Evolutionary conservation across 352 stramenopile species (phyloP).

Genomic region (Globisporangium perplexum): DNA sequence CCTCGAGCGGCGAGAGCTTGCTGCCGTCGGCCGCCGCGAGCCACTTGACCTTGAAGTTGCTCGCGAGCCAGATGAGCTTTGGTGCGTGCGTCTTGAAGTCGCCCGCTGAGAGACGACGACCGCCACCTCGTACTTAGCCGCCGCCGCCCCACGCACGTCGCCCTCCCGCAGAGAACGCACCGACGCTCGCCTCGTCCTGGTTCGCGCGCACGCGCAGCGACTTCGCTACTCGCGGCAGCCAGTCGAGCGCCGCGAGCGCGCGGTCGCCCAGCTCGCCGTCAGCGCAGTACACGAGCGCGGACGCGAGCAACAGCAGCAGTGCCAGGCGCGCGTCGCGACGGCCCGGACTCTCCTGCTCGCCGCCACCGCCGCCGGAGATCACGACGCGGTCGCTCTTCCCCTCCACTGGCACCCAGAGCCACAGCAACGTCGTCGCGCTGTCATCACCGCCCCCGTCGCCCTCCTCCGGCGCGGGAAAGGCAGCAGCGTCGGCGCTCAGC

Average conservation of each 20-base stretch:
- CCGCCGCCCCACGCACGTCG: no score
- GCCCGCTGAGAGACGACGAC: constrained; percentile 11
- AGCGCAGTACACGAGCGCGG: constrained; percentile 49
- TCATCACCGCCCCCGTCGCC: not conserved
- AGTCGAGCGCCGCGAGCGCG: constrained; percentile 40
- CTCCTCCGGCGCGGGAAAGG: not conserved
- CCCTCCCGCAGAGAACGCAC: no score
- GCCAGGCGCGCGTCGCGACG: constrained; percentile 14
- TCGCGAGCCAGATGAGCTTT: constrained; percentile 55
- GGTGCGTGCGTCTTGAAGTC: constrained; percentile 48
- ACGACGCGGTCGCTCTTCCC: constrained; percentile 16
- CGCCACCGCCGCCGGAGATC: constrained; percentile 17
- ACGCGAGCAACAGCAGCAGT: constrained; percentile 56
- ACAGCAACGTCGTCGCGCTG: constrained; percentile 25
- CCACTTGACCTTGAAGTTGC: constrained; percentile 73
- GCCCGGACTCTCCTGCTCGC: constrained; percentile 10
- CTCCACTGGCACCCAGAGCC: constrained; percentile 28
- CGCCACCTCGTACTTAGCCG: constrained; percentile 1
- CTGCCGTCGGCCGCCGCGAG: constrained; percentile 31
- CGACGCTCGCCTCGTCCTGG: constrained; percentile 54
- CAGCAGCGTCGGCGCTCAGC: constrained; percentile 13
- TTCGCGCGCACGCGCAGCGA: constrained; percentile 43
- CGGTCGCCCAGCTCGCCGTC: constrained; percentile 44
- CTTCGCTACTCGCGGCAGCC: constrained; percentile 31
- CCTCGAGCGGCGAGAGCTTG: constrained; percentile 31